phyloP scores from a whole-genome alignment of 805 yeast genomes.

The Cyberlindnera xylosilytica region DNA sequence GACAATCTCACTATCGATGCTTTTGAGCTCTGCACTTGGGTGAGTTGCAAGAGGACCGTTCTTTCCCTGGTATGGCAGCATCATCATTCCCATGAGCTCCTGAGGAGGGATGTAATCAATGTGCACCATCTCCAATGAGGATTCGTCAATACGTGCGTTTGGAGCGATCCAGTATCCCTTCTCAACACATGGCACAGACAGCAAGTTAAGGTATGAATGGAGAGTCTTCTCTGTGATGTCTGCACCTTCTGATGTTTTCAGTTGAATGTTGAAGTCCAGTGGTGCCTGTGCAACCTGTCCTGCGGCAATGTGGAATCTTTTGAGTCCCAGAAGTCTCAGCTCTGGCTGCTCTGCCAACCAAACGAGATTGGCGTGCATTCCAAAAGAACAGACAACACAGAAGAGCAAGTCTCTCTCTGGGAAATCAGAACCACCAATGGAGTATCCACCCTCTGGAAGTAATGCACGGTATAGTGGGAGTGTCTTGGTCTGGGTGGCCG shows the following conservation, averaged over 20 bases:
- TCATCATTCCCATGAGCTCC: conserved; percentile 15
- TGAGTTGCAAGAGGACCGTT: conserved; percentile 11
- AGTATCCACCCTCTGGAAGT: conserved; percentile 27
- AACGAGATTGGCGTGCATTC: conserved; percentile 80
- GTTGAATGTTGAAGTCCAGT: conserved; percentile 4
- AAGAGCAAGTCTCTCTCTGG: conserved; percentile 27
- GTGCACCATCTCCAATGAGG: conserved; percentile 19
- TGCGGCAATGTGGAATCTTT: conserved; percentile 72
- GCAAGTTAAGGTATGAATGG: conserved; percentile 18
- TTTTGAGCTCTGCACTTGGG: conserved; percentile 12
- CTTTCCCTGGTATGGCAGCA: conserved; percentile 21
- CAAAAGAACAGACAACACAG: conserved; percentile 77
- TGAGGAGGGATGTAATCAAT: conserved; percentile 11
- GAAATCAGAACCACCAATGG: conserved; percentile 4
- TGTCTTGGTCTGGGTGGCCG: conserved; percentile 7
- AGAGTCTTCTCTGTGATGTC: neutral
- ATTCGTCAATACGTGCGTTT: conserved; percentile 14
- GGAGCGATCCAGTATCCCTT: conserved; percentile 25
- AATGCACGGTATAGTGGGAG: conserved; percentile 34
- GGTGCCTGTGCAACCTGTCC: conserved; percentile 32
- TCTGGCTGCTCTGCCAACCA: conserved; percentile 75
- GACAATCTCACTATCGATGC: conserved; percentile 2
- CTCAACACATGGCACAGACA: conserved; percentile 22
- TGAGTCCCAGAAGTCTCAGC: conserved; percentile 58
- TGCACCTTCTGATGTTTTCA: neutral